Evolutionary conservation across 345 rosid genomes (phyloP).

Genomic region (Erysimum cheiranthoides): DNA sequence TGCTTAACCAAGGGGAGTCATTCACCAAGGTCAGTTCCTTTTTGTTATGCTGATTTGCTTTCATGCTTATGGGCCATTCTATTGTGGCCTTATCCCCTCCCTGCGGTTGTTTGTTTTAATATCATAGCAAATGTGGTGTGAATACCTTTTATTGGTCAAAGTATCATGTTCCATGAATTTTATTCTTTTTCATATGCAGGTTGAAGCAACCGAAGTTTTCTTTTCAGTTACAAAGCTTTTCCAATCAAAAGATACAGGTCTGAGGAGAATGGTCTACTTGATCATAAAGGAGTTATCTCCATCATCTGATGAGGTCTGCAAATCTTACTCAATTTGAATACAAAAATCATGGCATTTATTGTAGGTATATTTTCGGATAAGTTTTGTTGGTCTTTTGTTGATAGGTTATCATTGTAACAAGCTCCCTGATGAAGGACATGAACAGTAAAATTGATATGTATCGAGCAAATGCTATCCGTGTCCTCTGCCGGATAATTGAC

Average conservation of each 20-base stretch:
- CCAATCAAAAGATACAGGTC: conserved; percentile 87
- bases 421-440: conserved; percentile 99
- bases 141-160: neutral
- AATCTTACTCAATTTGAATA: conserved; percentile 7
- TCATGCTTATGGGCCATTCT: neutral
- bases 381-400: conserved; percentile 33
- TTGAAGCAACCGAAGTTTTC: conserved; percentile 96
- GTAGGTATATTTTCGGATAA: neutral
- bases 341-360: neutral
- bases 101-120: neutral
- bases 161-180: neutral
- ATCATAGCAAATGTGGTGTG: neutral
- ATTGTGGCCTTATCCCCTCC: neutral
- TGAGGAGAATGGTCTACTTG: conserved; percentile 98
- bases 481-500: conserved; percentile 92
- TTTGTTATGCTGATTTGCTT: conserved; percentile 3
- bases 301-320: conserved; percentile 91
- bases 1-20: conserved; percentile 94
- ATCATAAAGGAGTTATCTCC: conserved; percentile 98
- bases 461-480: conserved; percentile 97
- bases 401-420: conserved; percentile 96
- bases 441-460: conserved; percentile 98
- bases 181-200: conserved; percentile 49
- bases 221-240: conserved; percentile 96
- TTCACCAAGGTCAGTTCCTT: conserved; percentile 74